A percentile compares a stretch with the other conserved stretches of the same genome.
Conservation (phyloP, 345 rosid species). For the Noccaea bulbosa region DNA sequence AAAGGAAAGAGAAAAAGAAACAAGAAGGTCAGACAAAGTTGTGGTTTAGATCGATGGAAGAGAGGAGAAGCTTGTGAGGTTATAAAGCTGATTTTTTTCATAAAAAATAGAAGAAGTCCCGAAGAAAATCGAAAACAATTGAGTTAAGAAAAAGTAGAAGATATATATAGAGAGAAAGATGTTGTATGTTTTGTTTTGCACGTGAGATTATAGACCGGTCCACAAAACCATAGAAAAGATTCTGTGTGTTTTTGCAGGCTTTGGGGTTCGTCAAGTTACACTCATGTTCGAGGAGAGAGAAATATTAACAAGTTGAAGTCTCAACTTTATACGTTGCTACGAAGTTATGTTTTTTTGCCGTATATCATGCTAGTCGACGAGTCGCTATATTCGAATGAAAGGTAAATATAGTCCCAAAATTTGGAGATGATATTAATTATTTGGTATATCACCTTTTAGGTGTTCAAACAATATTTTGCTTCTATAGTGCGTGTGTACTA, state of each 20-base stretch:
- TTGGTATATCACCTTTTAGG: slow-evolving; percentile 7
- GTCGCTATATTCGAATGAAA: slow-evolving; percentile 12
- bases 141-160: slow-evolving; percentile 25
- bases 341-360: slow-evolving; percentile 26
- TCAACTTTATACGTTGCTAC: slow-evolving; percentile 35
- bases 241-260: slow-evolving; percentile 50
- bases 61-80: slow-evolving; percentile 35
- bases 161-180: slow-evolving; percentile 14
- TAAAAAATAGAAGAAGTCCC: slow-evolving; percentile 12
- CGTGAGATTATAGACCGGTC: slow-evolving; percentile 48
- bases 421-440: not conserved
- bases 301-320: slow-evolving; percentile 21
- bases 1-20: slow-evolving; percentile 20
- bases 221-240: slow-evolving; percentile 47
- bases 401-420: not conserved
- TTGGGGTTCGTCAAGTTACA: slow-evolving; percentile 45
- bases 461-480: slow-evolving; percentile 28
- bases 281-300: slow-evolving; percentile 44
- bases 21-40: slow-evolving; percentile 29
- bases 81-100: slow-evolving; percentile 14
- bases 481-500: slow-evolving; percentile 26
- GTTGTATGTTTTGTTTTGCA: slow-evolving; percentile 42
- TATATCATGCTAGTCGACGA: slow-evolving; percentile 35
- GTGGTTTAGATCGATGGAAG: slow-evolving; percentile 36
- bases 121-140: slow-evolving; percentile 29